Evolutionary conservation across 257 asterid species (phyloP).

Genomic region (Mentha longifolia): DNA sequence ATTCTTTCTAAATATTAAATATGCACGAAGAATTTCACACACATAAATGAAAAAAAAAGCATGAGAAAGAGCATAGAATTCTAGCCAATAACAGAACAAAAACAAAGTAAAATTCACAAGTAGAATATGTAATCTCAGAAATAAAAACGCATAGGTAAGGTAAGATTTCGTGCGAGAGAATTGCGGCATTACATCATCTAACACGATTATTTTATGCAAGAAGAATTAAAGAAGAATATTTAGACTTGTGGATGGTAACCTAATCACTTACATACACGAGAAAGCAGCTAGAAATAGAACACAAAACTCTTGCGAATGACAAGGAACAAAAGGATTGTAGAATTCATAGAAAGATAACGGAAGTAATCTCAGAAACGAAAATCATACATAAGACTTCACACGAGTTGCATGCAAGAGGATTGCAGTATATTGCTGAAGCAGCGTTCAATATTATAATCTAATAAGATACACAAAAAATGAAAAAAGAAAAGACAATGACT

Average conservation of each 20-base stretch:
- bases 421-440: neutral
- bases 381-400: neutral
- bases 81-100: neutral
- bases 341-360: neutral
- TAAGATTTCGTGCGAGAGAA: no score
- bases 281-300: neutral
- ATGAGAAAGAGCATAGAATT: neutral
- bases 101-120: no score
- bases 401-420: neutral
- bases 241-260: no score
- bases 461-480: neutral
- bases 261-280: neutral
- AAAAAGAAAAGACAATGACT: slow-evolving; percentile 26
- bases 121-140: neutral
- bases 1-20: neutral
- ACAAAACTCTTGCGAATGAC: neutral
- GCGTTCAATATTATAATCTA: neutral
- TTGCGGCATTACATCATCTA: no score
- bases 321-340: neutral
- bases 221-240: neutral
- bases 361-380: neutral
- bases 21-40: neutral
- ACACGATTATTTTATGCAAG: no score
- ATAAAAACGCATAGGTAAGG: neutral
- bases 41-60: neutral